Base-by-base conservation (phyloP, 371 early-diverging fungal species). In the Mortierella sp. region DNA sequence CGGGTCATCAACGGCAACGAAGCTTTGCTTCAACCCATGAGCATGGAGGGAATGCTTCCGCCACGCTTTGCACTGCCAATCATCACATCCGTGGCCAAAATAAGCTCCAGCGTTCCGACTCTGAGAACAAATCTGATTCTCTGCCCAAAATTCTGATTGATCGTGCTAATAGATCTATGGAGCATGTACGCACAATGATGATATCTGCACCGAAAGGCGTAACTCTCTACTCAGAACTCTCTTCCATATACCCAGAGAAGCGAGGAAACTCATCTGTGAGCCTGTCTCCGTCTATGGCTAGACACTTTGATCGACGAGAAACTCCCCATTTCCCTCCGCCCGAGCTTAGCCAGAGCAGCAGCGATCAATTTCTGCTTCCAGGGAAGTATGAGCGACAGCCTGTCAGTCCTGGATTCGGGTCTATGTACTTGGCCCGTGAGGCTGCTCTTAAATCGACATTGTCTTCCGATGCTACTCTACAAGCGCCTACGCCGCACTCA, bases 371-470 rank as follows among this genome's bases (percentile, higher is more conserved):
- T 17, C 22, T 80, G 43, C 45, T 64, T 0, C 80, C 80, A 29
- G 75, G 70, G 1, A 73, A 56, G 28, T 74, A 80, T 34, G 80
- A 80, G 29, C 57, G 68, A 3, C 80, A 66, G 15, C 80, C 80
- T 0, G n/a, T 22, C 29, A 80, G 80, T 43, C 80, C 80, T 19
- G 80, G 80, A 10, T 80, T 80, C 45, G 80, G 80, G 1, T 66
- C 80, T 13, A 80, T 80, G 80, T 80, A 70, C 53, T 59, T 80
- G 61, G 80, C 70, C 0, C 49, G 75, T 35, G 75, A 80, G 37
- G 80, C 80, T 12, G 80, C 74, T 6, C 29, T 80, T 19, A 43
- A 61, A 49, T 66, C 60, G 19, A 40, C 60, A 22, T 26, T 47
- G 7, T 13, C 32, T 9, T 13, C 61, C 7, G 68, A 57, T 23